These are phyloP conservation scores for Mycosphaerella sp. DNA, from an alignment of 2,329 filamentous ascomycete species.

Conservation along the genomic window DNA sequence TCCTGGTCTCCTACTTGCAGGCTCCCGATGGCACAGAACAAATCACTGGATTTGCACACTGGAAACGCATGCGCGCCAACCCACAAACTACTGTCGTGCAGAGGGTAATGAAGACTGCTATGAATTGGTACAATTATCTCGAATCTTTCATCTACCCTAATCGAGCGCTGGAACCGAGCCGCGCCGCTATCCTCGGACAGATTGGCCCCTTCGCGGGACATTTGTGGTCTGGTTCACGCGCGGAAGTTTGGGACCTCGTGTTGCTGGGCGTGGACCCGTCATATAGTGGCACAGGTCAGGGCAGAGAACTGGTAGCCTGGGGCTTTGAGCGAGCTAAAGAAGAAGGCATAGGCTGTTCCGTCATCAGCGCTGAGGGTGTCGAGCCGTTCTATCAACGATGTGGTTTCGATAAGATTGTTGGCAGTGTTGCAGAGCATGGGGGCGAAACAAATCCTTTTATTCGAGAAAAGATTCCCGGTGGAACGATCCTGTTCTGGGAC, in stretches of 20 bases:
- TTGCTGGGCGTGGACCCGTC: conserved; percentile 24
- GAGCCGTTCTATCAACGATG: conserved; percentile 27
- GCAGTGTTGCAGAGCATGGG: conserved; percentile 21
- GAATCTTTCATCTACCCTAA: conserved; percentile 23
- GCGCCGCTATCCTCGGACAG: conserved; percentile 11
- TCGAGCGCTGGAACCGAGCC: conserved; percentile 21
- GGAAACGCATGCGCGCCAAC: conserved; percentile 19
- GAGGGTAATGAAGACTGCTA: conserved; percentile 8
- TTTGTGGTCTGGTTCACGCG: conserved; percentile 23
- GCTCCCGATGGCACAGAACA: conserved; percentile 4
- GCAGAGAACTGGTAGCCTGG: conserved; percentile 25
- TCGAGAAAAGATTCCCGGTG: conserved; percentile 16
- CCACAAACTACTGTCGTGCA: conserved; percentile 4
- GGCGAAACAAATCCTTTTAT: conserved; percentile 17
- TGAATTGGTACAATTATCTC: conserved; percentile 19
- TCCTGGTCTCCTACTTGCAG: conserved; percentile 19
- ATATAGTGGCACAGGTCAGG: conserved; percentile 23
- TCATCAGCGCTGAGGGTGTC: conserved; percentile 23
- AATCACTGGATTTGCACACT: conserved; percentile 27
- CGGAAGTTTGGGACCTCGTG: conserved; percentile 27
- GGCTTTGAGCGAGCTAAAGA: conserved; percentile 27
- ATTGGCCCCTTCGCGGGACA: conserved; percentile 21
- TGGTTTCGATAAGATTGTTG: conserved; percentile 23
- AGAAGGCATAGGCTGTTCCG: conserved; percentile 48
- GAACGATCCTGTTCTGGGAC: conserved; percentile 25